Conservation (phyloP, 2,329 filamentous ascomycete species). For the Ophiostoma montium region DNA sequence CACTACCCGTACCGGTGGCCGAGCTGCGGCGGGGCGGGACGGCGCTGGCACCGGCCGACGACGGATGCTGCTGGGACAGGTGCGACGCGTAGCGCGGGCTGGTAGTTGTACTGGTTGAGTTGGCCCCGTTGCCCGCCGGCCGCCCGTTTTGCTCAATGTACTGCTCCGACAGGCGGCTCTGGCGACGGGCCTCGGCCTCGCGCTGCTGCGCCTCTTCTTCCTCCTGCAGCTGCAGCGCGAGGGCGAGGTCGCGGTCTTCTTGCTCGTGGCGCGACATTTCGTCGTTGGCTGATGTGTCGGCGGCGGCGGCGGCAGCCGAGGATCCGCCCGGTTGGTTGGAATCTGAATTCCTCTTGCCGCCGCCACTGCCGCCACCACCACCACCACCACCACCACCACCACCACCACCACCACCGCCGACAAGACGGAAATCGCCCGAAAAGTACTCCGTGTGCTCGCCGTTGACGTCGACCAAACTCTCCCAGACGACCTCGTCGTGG, state of each 20-base stretch:
- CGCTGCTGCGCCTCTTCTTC: conserved; percentile 74
- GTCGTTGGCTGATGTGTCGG: no score
- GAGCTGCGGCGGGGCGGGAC: conserved; percentile 24
- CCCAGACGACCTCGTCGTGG: conserved; percentile 91
- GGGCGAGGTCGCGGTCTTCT: conserved; percentile 74
- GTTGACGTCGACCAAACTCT: conserved; percentile 77
- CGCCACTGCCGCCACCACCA: conserved; percentile 24
- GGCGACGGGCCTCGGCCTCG: conserved; percentile 43
- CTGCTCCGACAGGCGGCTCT: conserved; percentile 51
- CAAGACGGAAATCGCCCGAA: conserved; percentile 76
- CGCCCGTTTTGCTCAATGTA: conserved; percentile 51
- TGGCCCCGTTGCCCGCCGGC: no score
- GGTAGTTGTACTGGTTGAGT: no score
- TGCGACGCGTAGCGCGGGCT: no score
- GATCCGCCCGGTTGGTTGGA: conserved; percentile 7
- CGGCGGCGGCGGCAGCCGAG: background rate
- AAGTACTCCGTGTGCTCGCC: conserved; percentile 73
- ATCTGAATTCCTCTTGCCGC: no score
- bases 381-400: conserved; percentile 58
- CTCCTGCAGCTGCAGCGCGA: conserved; percentile 86
- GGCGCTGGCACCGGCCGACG: background rate
- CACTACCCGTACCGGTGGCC: no score
- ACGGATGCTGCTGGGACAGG: background rate
- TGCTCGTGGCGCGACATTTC: conserved; percentile 36
- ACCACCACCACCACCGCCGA: no score